A percentile compares a stretch with the other conserved stretches of the same genome.
These are phyloP conservation scores for Leishmania tarentolae DNA, from an alignment of 208 protist species.

Conservation along the genomic window DNA sequence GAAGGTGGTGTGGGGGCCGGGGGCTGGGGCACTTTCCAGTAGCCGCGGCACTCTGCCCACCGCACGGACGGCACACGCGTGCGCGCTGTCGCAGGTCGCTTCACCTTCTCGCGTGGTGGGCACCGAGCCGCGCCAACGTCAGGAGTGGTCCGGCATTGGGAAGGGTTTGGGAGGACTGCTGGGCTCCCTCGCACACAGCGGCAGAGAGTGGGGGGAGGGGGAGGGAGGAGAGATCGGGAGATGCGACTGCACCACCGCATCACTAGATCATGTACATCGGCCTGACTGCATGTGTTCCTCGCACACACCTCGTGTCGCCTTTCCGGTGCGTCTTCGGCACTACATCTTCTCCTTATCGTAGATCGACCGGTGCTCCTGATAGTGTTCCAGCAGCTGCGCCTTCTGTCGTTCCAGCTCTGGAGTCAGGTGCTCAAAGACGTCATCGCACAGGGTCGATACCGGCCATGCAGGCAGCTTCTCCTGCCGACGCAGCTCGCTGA, in stretches of 20 bases:
- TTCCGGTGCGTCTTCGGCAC: neutral
- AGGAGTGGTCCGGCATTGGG: neutral
- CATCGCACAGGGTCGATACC: conserved; percentile 48
- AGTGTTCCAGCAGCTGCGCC: conserved; percentile 58
- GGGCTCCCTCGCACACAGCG: neutral
- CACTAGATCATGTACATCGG: neutral
- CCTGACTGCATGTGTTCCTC: neutral
- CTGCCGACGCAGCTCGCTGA: conserved; percentile 70
- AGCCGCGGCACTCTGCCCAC: too few relatives aligned
- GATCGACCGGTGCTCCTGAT: conserved; percentile 43
- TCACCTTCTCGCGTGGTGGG: neutral
- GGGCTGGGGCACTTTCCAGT: too few relatives aligned
- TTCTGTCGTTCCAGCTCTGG: conserved; percentile 52
- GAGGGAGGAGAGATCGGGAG: neutral
- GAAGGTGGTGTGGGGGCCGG: too few relatives aligned
- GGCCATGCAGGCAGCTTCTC: conserved; percentile 71
- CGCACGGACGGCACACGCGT: too few relatives aligned
- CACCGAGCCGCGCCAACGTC: neutral
- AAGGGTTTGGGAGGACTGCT: too few relatives aligned
- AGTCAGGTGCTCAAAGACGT: conserved; percentile 64
- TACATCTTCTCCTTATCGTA: conserved; percentile 63
- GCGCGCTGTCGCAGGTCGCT: too few relatives aligned
- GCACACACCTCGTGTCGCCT: neutral
- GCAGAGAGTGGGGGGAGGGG: too few relatives aligned
- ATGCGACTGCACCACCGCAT: neutral